Evolutionary conservation across 495 filamentous ascomycete species (phyloP).

Genomic region (Cercophora scortea): DNA sequence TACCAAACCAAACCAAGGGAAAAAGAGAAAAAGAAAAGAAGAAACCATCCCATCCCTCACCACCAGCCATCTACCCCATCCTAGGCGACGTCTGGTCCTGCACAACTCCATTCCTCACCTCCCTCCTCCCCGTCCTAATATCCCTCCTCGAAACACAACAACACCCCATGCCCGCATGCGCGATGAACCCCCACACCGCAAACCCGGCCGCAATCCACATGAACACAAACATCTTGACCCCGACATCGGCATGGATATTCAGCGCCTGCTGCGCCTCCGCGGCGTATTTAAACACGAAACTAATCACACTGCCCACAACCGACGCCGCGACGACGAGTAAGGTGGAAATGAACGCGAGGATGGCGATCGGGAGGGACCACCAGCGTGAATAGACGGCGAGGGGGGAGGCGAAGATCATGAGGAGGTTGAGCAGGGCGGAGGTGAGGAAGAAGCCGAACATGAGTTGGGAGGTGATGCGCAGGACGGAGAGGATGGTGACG

Average conservation of each 20-base stretch:
- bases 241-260: conserved; percentile 67
- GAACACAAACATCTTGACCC: conserved; percentile 71
- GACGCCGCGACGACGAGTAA: conserved; percentile 61
- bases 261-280: conserved; percentile 55
- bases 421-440: conserved; percentile 55
- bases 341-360: conserved; percentile 59
- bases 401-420: conserved; percentile 42
- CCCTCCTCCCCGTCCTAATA: conserved; percentile 40
- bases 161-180: conserved; percentile 68
- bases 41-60: background rate
- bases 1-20: background rate
- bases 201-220: conserved; percentile 78
- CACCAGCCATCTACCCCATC: background rate
- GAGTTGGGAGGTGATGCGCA: conserved; percentile 70
- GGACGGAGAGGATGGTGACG: conserved; percentile 61
- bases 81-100: background rate
- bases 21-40: background rate
- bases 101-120: conserved; percentile 7
- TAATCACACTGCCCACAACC: conserved; percentile 73
- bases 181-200: conserved; percentile 56
- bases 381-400: conserved; percentile 37
- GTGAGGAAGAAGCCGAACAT: conserved; percentile 88
- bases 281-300: conserved; percentile 66
- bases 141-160: conserved; percentile 58
- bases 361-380: conserved; percentile 37